These are phyloP conservation scores for Rhizopogon vesiculosus DNA, from an alignment of 768 basidiomycete species.

Conservation along the genomic window DNA sequence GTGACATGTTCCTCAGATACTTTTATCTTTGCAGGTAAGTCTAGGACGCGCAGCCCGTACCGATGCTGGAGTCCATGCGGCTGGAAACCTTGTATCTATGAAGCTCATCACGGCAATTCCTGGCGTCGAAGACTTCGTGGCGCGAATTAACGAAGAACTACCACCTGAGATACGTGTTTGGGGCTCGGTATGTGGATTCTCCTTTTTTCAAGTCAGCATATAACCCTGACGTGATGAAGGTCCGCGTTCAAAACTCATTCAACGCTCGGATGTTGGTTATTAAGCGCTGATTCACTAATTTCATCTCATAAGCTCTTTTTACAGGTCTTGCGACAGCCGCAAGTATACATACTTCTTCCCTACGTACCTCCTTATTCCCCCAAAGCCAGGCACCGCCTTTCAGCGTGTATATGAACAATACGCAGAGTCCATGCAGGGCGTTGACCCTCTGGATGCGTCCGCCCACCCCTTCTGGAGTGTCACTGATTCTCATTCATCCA, in stretches of 20 bases:
- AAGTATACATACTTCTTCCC: constrained; percentile 99
- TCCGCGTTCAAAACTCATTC: constrained; percentile 76
- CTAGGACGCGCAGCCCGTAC: constrained; percentile 90
- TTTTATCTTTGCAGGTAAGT: constrained; percentile 50
- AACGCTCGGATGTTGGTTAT: constrained; percentile 63
- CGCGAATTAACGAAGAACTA: constrained; percentile 79
- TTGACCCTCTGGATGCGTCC: constrained; percentile 13
- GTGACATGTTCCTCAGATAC: neutral
- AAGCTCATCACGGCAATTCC: constrained; percentile 84
- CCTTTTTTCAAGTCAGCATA: neutral
- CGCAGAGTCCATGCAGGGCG: constrained; percentile 17
- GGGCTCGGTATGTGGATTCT: constrained; percentile 60
- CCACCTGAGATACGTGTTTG: constrained; percentile 92
- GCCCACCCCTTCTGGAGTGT: constrained; percentile 62
- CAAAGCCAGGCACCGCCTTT: constrained; percentile 70
- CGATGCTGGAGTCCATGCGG: constrained; percentile 96
- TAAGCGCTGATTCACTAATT: neutral
- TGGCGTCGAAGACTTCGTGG: constrained; percentile 63
- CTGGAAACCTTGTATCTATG: constrained; percentile 88
- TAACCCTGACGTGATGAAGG: constrained; percentile 29
- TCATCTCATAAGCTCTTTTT: neutral
- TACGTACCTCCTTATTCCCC: constrained; percentile 87
- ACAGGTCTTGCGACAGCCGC: constrained; percentile 86
- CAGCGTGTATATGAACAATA: constrained; percentile 38
- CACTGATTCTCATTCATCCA: constrained; percentile 30